Evolutionary conservation across 257 asterid genomes (phyloP).

Genomic region (Handroanthus guayacan): DNA sequence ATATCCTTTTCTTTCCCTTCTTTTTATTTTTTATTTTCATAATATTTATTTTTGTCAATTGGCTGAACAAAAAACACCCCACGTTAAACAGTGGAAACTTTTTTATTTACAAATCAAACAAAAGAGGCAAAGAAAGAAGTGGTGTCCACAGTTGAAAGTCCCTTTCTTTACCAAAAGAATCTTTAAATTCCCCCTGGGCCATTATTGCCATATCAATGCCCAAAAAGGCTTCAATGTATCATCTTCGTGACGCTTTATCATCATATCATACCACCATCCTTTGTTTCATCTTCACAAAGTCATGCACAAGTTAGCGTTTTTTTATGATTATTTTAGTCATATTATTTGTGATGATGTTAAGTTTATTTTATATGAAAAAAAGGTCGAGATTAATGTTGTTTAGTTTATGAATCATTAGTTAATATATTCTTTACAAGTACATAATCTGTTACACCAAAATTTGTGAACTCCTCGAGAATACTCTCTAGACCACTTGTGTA

Average conservation of each 20-base stretch:
- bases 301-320: neutral
- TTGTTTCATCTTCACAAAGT: conserved; percentile 26
- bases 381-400: no score
- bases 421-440: no score
- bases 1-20: neutral
- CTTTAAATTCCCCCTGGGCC: conserved; percentile 20
- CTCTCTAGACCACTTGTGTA: no score
- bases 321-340: neutral
- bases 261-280: conserved; percentile 24
- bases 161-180: conserved; percentile 39
- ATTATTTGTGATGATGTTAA: neutral
- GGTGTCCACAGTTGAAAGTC: conserved; percentile 37
- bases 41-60: neutral
- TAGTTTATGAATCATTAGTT: no score
- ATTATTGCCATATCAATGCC: conserved; percentile 50
- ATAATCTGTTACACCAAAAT: no score
- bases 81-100: conserved; percentile 12
- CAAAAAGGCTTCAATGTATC: conserved; percentile 10
- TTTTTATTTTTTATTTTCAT: no score
- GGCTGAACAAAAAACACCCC: conserved; percentile 19
- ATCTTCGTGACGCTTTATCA: conserved; percentile 34
- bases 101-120: neutral
- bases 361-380: no score
- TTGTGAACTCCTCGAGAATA: no score
- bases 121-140: conserved; percentile 26